These are phyloP conservation scores for Eutypa lata DNA, from an alignment of 2,329 filamentous ascomycete genomes.

Conservation along the genomic window DNA sequence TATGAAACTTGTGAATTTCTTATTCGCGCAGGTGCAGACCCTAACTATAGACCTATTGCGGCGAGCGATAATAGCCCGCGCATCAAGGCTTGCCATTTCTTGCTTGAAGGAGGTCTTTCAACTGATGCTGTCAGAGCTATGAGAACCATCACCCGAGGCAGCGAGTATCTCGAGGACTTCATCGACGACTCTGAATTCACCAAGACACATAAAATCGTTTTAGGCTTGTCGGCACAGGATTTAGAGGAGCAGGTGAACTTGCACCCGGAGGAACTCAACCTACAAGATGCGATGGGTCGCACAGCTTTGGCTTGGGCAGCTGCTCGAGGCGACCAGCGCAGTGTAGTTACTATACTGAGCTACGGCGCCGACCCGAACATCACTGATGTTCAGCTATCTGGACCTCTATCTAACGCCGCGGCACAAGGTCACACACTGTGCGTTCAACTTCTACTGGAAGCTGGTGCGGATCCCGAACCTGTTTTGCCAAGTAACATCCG, in stretches of 20 bases:
- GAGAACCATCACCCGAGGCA: conserved; percentile 16
- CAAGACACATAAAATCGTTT: conserved; percentile 14
- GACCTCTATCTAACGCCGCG: conserved; percentile 17
- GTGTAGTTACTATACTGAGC: conserved; percentile 10
- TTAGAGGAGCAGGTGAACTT: conserved; percentile 10
- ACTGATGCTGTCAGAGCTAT: conserved; percentile 10
- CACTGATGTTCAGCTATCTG: conserved; percentile 17
- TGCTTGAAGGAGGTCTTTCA: conserved; percentile 14
- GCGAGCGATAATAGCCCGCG: too few species aligned
- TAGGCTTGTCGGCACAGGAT: conserved; percentile 8
- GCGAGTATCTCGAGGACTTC: conserved; percentile 16
- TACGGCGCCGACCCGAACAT: conserved; percentile 16
- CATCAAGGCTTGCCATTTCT: too few species aligned
- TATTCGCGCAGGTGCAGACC: too few species aligned
- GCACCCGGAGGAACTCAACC: conserved; percentile 9
- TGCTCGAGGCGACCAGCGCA: conserved; percentile 11
- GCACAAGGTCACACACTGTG: conserved; percentile 15
- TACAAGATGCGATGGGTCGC: conserved; percentile 16
- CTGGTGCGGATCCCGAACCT: conserved; percentile 23
- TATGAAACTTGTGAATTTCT: too few species aligned
- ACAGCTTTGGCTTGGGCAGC: conserved; percentile 19
- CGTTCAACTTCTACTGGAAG: conserved; percentile 16
- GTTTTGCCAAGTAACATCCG: conserved; percentile 19
- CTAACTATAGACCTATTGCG: too few species aligned
- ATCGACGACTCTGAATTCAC: conserved; percentile 16